Base-by-base conservation (phyloP, 768 basidiomycete species). In the Pleurotus platypus region DNA sequence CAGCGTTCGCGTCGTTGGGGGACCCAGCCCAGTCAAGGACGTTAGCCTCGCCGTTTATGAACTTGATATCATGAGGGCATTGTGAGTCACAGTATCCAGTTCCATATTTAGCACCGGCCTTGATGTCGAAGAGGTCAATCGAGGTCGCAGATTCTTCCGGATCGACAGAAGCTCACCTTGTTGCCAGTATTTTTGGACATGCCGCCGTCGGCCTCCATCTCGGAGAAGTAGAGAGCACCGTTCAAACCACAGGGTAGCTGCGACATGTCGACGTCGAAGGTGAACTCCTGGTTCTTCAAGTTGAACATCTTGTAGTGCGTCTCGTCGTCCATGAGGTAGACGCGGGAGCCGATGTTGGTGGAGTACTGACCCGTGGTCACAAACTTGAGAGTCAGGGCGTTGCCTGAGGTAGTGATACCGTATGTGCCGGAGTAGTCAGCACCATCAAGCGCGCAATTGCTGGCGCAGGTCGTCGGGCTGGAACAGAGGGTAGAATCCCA, bases 221-320 rank as follows among this genome's bases (percentile, higher is more conserved):
- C 43, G 11, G 55, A 56, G 43, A 56, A 56, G 45, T 56, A 56
- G 64, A 78, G 62, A 75, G 51, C 51, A 61, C 79, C 83, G 66
- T 85, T 85, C 63, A 85, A 75, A 59, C 77, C 55, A 13, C 55
- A 56, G 22, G 76, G 76, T 51, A 84, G 75, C 64, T 81, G 72
- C 60, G 81, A 80, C 60, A 84, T 73, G 66, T 84, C 81, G 66
- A 84, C 81, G 68, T 82, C 81, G 71, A 85, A 84, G 56, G 79
- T 75, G 72, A 84, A 83, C 70, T 84, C 83, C 66, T 80, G 74
- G 75, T 83, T 83, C 58, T 75, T 66, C 58, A 82, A 67, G 62
- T 73, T 70, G 70, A 75, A 74, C 63, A 70, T 65, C 61, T 59
- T 24, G 69, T 78, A 78, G 46, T 65, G 61, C 81, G 16, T 40